Evolutionary conservation across 2,329 filamentous ascomycete genomes (phyloP).

Genomic region (Arthrobotrys musiformis): DNA sequence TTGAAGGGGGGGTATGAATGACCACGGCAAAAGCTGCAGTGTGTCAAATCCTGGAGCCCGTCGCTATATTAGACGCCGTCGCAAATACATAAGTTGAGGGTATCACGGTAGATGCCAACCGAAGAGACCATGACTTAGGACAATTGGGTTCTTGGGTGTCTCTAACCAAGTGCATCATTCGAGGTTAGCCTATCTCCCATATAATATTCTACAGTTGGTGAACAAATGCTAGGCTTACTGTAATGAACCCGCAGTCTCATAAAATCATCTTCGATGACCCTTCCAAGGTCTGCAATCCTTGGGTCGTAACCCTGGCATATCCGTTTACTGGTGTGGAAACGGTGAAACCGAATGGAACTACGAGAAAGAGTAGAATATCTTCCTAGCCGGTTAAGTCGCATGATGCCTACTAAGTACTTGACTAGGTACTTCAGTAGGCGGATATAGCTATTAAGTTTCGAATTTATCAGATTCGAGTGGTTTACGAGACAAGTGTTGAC

Average conservation of each 20-base stretch:
- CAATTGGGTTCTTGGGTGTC: slow-evolving; percentile 71
- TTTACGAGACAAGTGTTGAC: background rate
- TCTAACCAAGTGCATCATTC: slow-evolving; percentile 57
- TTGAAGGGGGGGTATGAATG: slow-evolving; percentile 29
- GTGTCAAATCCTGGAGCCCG: slow-evolving; percentile 58
- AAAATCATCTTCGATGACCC: slow-evolving; percentile 53
- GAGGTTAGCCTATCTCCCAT: background rate
- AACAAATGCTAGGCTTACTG: slow-evolving; percentile 17
- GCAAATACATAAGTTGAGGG: slow-evolving; percentile 56
- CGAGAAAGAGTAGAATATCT: background rate
- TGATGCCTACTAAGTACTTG: background rate
- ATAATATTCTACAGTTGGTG: background rate
- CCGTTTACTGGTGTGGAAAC: background rate
- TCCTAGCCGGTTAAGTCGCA: background rate
- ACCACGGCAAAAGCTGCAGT: slow-evolving; percentile 31
- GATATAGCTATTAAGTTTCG: too few species aligned
- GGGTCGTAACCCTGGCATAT: slow-evolving; percentile 34
- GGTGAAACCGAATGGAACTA: background rate
- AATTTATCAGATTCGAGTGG: too few species aligned
- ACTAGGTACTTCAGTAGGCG: too few species aligned
- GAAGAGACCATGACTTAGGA: slow-evolving; percentile 74
- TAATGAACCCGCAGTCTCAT: slow-evolving; percentile 43
- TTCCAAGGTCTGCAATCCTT: slow-evolving; percentile 40
- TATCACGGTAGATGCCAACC: slow-evolving; percentile 63
- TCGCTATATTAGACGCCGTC: slow-evolving; percentile 63